Percentiles rank a stretch among this genome's conserved stretches.
phyloP scores from a whole-genome alignment of 192 early-diverging fungal genomes.

The Radiomyces spectabilis region DNA sequence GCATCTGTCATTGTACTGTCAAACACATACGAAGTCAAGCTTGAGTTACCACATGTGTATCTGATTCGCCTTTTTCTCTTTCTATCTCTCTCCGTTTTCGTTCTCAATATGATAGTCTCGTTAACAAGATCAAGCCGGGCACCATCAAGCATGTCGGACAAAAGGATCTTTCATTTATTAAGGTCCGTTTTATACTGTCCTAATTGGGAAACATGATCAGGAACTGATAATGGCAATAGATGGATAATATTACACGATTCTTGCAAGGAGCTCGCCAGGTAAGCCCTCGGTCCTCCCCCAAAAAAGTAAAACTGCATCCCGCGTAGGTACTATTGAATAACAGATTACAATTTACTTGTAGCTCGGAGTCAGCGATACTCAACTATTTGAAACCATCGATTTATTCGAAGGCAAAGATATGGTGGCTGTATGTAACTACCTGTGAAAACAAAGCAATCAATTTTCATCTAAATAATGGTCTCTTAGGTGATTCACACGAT shows the following conservation, averaged over 20 bases:
- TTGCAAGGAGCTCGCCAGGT: slow-evolving; percentile 58
- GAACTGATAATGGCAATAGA: slow-evolving; percentile 42
- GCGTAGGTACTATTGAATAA: slow-evolving; percentile 58
- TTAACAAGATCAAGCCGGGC: slow-evolving; percentile 64
- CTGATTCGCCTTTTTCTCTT: not conserved
- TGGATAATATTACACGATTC: slow-evolving; percentile 80
- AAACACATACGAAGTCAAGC: too few relatives aligned
- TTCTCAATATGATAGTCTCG: slow-evolving; percentile 40
- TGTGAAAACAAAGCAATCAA: not conserved
- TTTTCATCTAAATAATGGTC: not conserved
- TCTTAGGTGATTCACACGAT: slow-evolving; percentile 1
- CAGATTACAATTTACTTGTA: slow-evolving; percentile 52
- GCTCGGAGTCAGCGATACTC: slow-evolving; percentile 19
- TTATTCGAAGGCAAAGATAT: slow-evolving; percentile 79
- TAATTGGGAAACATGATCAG: not conserved
- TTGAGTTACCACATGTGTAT: not conserved
- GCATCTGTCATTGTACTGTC: not conserved
- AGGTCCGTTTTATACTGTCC: slow-evolving; percentile 27
- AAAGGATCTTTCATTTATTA: slow-evolving; percentile 61
- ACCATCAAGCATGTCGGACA: slow-evolving; percentile 65
- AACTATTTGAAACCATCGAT: slow-evolving; percentile 77
- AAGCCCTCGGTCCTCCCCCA: too few relatives aligned
- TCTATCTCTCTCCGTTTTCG: not conserved
- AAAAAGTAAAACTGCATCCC: not conserved
- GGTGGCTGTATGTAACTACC: slow-evolving; percentile 33